Evolutionary conservation across 306 rosid genomes (phyloP), one percentile per base, ranked within the genome.

Genomic region (Citrullus amarus): DNA sequence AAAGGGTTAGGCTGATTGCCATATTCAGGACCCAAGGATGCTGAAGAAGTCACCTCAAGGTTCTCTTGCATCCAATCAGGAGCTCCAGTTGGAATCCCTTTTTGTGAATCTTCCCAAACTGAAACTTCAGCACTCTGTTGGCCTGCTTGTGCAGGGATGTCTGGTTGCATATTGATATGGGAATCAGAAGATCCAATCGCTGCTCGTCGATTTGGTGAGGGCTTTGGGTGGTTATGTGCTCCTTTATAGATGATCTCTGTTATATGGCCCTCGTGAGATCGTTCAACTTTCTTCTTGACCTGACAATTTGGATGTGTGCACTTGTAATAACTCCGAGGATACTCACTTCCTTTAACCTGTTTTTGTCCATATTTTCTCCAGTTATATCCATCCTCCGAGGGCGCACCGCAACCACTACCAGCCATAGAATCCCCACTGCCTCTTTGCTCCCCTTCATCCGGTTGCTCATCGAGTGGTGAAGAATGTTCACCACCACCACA

Each of bases 331-430:
- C 98, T 94, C 38, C 98, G 89, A 0, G 98, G 98, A 78, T 83
- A 94, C 87, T 94, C 98, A 6, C 98, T 94, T 13, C 98, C 98
- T 82, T 94, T 94, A 17, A 94, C 98, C 77, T 92, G 98, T 87
- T 94, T 94, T 71, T 94, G 98, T 58, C 98, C 97, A 38, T 93
- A 93, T 81, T 93, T 93, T 83, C 98, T 92, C 98, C 98, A 93
- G 77, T 91, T 93, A 81, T 90, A 93, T 65, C 94, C 97, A 79
- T 93, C 98, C 55, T 94, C 97, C 8, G 97, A 88, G 20, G 87
- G 87, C 48, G 96, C 82, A 51, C 90, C 86, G 36, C 92, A 93
- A 89, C 71, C 84, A 79, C 90, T 87, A 55, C 89, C 84, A 73
- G 80, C 87, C 77, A 85, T 4, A 2, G 88, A 82, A 83, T 93